Evolutionary conservation across 2,329 filamentous ascomycete genomes (phyloP).

Genomic region (Claviceps pazoutovae): DNA sequence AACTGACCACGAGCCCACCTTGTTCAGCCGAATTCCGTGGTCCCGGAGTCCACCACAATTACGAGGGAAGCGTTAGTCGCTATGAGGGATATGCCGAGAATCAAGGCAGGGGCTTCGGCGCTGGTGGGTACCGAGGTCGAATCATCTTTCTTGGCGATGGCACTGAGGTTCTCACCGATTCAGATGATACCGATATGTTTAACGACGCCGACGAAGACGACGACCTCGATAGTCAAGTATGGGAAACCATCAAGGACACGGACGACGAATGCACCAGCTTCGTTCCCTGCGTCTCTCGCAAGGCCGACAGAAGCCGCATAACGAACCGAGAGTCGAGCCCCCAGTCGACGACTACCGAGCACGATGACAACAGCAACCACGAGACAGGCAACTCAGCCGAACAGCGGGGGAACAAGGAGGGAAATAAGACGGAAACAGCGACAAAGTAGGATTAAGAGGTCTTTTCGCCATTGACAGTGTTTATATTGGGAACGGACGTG

Average conservation of each 20-base stretch:
- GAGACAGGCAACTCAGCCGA: neutral
- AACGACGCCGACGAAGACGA: slow-evolving; percentile 75
- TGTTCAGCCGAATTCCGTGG: slow-evolving; percentile 66
- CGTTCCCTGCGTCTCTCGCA: neutral
- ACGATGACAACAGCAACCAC: neutral
- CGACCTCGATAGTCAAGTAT: slow-evolving; percentile 72
- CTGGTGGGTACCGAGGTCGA: slow-evolving; percentile 62
- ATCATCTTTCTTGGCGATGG: slow-evolving; percentile 94
- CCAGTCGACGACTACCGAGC: slow-evolving; percentile 5
- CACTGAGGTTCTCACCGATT: slow-evolving; percentile 79
- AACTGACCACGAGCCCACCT: slow-evolving; percentile 14
- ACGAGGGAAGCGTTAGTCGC: slow-evolving; percentile 64
- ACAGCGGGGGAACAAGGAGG: slow-evolving; percentile 13
- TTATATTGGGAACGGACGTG: neutral
- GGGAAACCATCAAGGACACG: too few species aligned
- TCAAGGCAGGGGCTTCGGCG: slow-evolving; percentile 46
- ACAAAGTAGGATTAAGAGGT: slow-evolving; percentile 24
- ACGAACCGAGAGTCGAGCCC: slow-evolving; percentile 7
- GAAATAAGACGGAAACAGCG: slow-evolving; percentile 12
- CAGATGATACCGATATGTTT: slow-evolving; percentile 86
- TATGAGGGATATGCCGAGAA: slow-evolving; percentile 64
- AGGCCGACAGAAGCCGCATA: slow-evolving; percentile 8
- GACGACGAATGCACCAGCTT: too few species aligned
- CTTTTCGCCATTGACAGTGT: slow-evolving; percentile 8
- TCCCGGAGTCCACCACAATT: slow-evolving; percentile 68